Evolutionary conservation across 257 asterid genomes (phyloP), one percentile per base, ranked within the genome.

Genomic region (Echium plantagineum): DNA sequence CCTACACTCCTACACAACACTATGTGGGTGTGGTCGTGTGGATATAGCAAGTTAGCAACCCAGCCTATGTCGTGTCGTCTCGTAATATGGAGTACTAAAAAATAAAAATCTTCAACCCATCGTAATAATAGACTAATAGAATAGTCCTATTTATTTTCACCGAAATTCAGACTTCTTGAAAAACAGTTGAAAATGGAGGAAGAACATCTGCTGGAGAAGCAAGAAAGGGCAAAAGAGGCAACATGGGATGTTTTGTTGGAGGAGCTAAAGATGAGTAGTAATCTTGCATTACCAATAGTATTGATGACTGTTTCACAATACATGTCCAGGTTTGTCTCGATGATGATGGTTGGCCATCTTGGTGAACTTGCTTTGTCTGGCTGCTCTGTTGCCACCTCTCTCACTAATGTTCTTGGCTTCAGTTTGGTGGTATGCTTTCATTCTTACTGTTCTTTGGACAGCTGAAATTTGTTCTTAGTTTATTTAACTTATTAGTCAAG

Each of bases 301-400:
- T 58, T 75, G 15, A 78, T 75, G 48, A 69, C 72, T 5, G 52
- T 78, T n/a, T 75, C 83, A 2, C 74, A 72, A 58, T 70, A 72
- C 19, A 47, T 78, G 19, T 21, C 58, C 17, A 64, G 74, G 69
- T 67, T 67, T 65, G 69, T 61, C 4, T 71, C 80, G 9, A 66
- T 72, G 74, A 72, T 69, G 72, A 75, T 75, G 84, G 61, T 78
- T 5, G 84, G 84, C 0, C 84, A 75, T 61, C 69, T 75, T 24
- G 56, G 70, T 53, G 71, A 70, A 52, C 72, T 78, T 12, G 55
- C 74, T 9, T 72, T 78, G 17, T 69, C 84, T 26, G 76, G 75
- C 32, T 62, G 77, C 17, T 68, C 81, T n/a, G 18, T 78, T 15
- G 81, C 81, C 21, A 72, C 74, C 9, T 78, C 84, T 35, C 65